A percentile compares a stretch with the other conserved stretches of the same genome.
phyloP scores from a whole-genome alignment of 768 basidiomycete species.

The Lactifluus rugatus region DNA sequence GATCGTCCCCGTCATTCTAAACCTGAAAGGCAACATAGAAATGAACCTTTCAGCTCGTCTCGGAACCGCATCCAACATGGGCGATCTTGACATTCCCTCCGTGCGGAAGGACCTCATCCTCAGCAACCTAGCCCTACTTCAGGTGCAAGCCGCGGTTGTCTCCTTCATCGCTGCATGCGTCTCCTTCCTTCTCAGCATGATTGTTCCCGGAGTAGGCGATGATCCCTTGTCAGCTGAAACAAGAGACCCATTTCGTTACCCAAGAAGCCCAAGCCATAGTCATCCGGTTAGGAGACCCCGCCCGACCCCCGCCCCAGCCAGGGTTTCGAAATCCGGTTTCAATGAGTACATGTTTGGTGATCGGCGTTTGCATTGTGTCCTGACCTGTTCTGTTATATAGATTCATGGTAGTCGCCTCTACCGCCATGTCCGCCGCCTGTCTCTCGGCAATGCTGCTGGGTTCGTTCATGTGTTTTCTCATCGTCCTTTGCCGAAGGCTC shows the following conservation, averaged over 20 bases:
- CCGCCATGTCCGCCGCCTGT: slow-evolving; percentile 74
- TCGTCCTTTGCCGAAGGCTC: slow-evolving; percentile 66
- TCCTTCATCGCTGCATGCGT: slow-evolving; percentile 78
- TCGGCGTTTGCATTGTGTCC: neutral
- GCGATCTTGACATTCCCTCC: slow-evolving; percentile 69
- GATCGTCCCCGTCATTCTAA: slow-evolving; percentile 88
- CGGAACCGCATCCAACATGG: slow-evolving; percentile 91
- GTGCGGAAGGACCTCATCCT: slow-evolving; percentile 55
- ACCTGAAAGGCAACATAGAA: slow-evolving; percentile 96
- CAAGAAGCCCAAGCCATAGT: neutral
- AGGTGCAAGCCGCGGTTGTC: slow-evolving; percentile 88
- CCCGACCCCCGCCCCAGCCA: neutral
- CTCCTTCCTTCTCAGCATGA: slow-evolving; percentile 59
- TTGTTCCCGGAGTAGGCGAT: slow-evolving; percentile 35
- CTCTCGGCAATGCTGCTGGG: slow-evolving; percentile 73
- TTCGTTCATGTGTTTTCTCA: slow-evolving; percentile 82
- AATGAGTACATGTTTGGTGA: slow-evolving; percentile 7
- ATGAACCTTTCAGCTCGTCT: slow-evolving; percentile 97
- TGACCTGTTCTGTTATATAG: slow-evolving; percentile 30
- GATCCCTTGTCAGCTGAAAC: slow-evolving; percentile 1
- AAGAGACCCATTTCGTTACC: neutral
- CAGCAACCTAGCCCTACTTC: slow-evolving; percentile 79
- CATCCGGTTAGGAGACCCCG: slow-evolving; percentile 4
- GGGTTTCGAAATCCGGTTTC: slow-evolving; percentile 14
- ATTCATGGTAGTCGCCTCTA: slow-evolving; percentile 65